Base-by-base conservation (phyloP, 1,139 yeast species). In the Protomyces lactucae-debilis region DNA sequence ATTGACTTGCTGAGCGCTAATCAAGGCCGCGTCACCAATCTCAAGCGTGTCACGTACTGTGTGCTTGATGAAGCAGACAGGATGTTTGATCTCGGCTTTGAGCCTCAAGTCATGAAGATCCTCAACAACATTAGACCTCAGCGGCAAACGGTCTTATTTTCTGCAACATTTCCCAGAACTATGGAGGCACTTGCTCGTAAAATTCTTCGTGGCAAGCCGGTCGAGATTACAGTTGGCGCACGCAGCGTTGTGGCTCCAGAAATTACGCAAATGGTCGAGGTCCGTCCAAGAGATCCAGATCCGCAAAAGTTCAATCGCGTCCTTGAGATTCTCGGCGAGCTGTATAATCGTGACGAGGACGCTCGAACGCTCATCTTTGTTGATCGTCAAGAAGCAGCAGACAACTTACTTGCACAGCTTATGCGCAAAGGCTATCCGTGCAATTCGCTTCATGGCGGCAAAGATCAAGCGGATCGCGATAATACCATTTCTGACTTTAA, bases 51-150 rank as follows among this genome's bases (percentile, higher is more conserved):
- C 2, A 86, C 97, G 0, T 91, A 86, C 73, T 80, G 90, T 21
- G 96, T 92, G 0, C 77, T 95, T 66, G 99, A 95, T 74, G 99
- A 95, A 73, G 98, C 99, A 0, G 99, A 95, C 75, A 78, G 99
- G 70, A 86, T 93, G 88, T 92, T 92, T 77, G 99, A 93, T 75
- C 80, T 93, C 83, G 99, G 99, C 1, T 95, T 95, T 76, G 99
- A 91, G 72, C 99, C 99, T 0, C 99, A 95, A 73, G 92, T 95
- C 2, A 85, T 83, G 71, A 89, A 90, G 71, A 87, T 95, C 36
- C 80, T 91, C 71, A 80, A 83, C 37, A 88, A 88, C 55, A 82
- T 90, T 1, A 80, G 98, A 61, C 95, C 96, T 0, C 97, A 92
- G 72, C 79, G 87, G 64, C 99, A 93, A 73, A 88, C 95, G n/a